These are phyloP conservation scores for Fusarium mangiferae DNA, from an alignment of 2,329 filamentous ascomycete species.

Conservation along the genomic window DNA sequence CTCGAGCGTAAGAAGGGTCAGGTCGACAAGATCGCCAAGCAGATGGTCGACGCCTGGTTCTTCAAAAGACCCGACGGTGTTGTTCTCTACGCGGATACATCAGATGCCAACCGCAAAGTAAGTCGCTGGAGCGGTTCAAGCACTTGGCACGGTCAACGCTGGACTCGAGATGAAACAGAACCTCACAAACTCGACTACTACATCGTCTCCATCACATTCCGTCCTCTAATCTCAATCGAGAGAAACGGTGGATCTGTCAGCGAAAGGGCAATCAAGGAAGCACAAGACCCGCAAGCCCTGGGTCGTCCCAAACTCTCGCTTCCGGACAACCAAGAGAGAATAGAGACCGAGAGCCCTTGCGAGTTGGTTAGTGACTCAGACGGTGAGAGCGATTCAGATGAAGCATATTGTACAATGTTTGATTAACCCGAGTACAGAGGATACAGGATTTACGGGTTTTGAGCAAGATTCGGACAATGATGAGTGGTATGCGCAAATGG, in stretches of 20 bases:
- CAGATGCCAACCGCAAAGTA: conserved; percentile 37
- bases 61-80: conserved; percentile 46
- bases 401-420: not conserved
- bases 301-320: not conserved
- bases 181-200: conserved; percentile 56
- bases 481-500: not conserved
- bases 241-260: conserved; percentile 30
- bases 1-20: conserved; percentile 57
- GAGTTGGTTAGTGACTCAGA: not conserved
- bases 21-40: conserved; percentile 55
- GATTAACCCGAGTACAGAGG: not conserved
- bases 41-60: conserved; percentile 38
- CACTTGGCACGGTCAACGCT: conserved; percentile 51
- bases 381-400: not conserved
- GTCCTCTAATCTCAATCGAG: conserved; percentile 30
- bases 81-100: conserved; percentile 45
- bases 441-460: not conserved
- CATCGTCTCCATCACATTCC: conserved; percentile 53
- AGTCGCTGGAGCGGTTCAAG: conserved; percentile 58
- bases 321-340: not conserved
- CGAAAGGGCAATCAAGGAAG: not conserved
- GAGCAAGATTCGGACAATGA: not conserved
- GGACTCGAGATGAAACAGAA: conserved; percentile 55
- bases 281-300: not conserved
- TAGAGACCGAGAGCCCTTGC: not conserved